Conservation (phyloP, 2,329 filamentous ascomycete genomes). For the Colletotrichum gloeosporioides region DNA sequence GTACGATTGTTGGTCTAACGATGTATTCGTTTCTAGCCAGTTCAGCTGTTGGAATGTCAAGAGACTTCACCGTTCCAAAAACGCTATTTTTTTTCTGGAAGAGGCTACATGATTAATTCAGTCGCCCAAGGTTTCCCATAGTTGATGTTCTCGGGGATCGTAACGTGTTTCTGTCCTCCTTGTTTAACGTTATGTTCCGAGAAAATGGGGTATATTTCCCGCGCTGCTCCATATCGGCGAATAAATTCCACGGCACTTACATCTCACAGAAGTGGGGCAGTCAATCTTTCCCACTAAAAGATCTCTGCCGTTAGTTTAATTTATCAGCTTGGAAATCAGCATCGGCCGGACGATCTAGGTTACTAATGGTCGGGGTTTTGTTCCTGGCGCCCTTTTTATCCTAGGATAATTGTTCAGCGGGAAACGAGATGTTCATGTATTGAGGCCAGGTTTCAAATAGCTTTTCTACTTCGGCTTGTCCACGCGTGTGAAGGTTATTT, state of each 20-base stretch:
- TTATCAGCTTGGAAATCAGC: neutral
- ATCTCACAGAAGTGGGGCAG: neutral
- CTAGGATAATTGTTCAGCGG: neutral
- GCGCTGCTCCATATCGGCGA: neutral
- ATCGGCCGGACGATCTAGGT: neutral
- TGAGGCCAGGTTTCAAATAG: neutral
- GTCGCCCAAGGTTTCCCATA: neutral
- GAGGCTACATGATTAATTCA: neutral
- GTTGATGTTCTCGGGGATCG: neutral
- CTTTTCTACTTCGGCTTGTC: neutral
- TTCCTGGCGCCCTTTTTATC: neutral
- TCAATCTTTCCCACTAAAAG: neutral
- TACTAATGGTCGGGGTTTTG: neutral
- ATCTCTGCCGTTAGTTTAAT: neutral
- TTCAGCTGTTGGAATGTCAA: neutral
- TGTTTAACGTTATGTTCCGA: neutral
- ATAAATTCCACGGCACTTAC: neutral
- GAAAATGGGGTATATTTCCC: neutral
- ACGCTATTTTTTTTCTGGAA: neutral
- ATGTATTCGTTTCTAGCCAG: neutral
- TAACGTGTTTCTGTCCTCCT: neutral
- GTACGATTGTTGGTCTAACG: neutral
- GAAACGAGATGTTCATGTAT: neutral
- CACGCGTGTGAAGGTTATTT: neutral
- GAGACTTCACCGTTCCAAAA: neutral